Percentiles rank a stretch among this genome's conserved stretches.
Conservation (phyloP, 371 early-diverging fungal species). For the Blakeslea trispora region DNA sequence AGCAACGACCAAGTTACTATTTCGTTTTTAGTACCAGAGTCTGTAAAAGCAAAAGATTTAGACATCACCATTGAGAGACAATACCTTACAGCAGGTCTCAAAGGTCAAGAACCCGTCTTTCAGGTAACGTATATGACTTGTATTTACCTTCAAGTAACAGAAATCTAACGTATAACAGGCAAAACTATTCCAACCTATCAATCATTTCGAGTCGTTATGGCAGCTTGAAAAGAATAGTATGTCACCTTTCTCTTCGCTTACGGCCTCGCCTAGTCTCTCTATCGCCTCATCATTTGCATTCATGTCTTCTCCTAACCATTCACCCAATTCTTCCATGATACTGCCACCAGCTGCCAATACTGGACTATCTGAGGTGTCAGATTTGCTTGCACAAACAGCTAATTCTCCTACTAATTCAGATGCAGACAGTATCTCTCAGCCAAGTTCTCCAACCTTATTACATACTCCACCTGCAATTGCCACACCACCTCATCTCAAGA, state of each 20-base stretch:
- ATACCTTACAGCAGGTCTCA: constrained; percentile 45
- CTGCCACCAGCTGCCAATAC: constrained; percentile 44
- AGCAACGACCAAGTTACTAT: constrained; percentile 53
- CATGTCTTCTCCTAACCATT: constrained; percentile 48
- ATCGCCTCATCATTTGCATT: constrained; percentile 59
- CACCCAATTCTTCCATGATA: constrained; percentile 52
- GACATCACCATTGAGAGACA: constrained; percentile 47
- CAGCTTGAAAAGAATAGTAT: constrained; percentile 49
- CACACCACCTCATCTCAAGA: constrained; percentile 30
- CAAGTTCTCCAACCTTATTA: constrained; percentile 38
- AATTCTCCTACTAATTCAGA: constrained; percentile 36
- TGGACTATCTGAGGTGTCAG: constrained; percentile 37
- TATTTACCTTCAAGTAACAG: background rate
- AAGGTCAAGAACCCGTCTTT: constrained; percentile 51
- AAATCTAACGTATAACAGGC: constrained; percentile 29
- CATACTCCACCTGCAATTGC: constrained; percentile 35
- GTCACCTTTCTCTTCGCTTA: constrained; percentile 51
- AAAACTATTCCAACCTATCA: constrained; percentile 50
- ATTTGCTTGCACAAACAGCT: constrained; percentile 40
- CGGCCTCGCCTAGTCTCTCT: constrained; percentile 55
- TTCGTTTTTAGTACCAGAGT: constrained; percentile 51
- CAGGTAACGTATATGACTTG: constrained; percentile 24
- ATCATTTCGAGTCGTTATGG: constrained; percentile 52
- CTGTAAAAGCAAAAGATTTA: constrained; percentile 41
- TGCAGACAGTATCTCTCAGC: constrained; percentile 31